These are phyloP conservation scores for Ophiostoma montium DNA, from an alignment of 2,329 filamentous ascomycete species.

Conservation along the genomic window DNA sequence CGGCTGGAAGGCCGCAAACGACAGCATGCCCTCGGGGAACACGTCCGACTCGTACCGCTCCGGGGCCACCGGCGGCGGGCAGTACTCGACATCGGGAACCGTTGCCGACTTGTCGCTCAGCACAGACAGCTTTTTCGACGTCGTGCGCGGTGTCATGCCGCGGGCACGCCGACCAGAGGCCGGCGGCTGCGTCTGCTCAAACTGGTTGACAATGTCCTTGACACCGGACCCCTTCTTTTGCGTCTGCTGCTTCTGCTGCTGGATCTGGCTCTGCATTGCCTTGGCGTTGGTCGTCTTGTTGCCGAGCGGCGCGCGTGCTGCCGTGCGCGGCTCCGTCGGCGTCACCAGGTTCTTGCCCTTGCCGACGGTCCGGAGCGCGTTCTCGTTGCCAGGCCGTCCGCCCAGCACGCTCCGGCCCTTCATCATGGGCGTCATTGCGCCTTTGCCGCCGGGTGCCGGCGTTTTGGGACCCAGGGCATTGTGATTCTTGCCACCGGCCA, in stretches of 20 bases:
- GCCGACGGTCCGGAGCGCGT: conserved; percentile 31
- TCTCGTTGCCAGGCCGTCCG: conserved; percentile 40
- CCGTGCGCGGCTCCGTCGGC: conserved; percentile 49
- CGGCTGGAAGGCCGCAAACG: conserved; percentile 41
- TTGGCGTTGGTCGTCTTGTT: conserved; percentile 97
- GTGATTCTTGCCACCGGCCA: conserved; percentile 53
- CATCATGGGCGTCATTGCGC: conserved; percentile 59
- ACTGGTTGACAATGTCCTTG: conserved; percentile 42
- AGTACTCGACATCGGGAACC: conserved; percentile 54
- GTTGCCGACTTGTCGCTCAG: conserved; percentile 25
- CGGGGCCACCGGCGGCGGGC: conserved; percentile 58
- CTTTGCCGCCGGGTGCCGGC: conserved; percentile 48
- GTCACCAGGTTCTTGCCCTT: conserved; percentile 57
- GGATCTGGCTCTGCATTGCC: conserved; percentile 19
- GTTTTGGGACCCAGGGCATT: conserved; percentile 63
- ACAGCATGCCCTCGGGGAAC: conserved; percentile 42
- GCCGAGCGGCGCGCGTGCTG: conserved; percentile 60
- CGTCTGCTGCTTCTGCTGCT: conserved; percentile 6
- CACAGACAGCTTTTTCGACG: conserved; percentile 46
- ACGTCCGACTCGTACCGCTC: conserved; percentile 53
- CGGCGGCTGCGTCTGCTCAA: conserved; percentile 39
- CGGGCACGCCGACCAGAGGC: conserved; percentile 46
- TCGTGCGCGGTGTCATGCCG: conserved; percentile 37
- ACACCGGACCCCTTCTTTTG: conserved; percentile 30
- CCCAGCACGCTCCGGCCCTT: conserved; percentile 59